phyloP scores from a whole-genome alignment of 495 filamentous ascomycete genomes.

The Trichoderma gamsii region DNA sequence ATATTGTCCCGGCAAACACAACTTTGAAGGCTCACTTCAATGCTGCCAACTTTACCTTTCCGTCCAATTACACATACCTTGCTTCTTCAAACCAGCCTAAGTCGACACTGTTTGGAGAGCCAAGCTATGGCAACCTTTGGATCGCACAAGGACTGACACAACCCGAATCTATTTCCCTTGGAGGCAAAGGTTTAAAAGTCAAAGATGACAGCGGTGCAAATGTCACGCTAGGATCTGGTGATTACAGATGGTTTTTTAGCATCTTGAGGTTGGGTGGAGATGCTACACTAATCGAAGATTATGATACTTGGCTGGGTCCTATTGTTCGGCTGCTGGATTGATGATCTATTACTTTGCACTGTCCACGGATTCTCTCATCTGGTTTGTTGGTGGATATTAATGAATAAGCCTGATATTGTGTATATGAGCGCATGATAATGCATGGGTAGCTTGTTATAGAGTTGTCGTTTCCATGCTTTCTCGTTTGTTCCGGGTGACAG shows the following conservation, averaged over 20 bases:
- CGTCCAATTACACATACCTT: background rate
- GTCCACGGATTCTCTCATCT: no score
- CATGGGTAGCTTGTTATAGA: no score
- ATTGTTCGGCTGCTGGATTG: background rate
- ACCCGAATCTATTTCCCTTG: background rate
- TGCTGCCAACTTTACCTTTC: background rate
- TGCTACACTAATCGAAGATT: background rate
- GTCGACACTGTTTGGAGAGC: background rate
- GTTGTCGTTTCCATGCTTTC: no score
- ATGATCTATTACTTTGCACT: background rate
- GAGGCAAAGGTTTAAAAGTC: background rate
- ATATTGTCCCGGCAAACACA: background rate
- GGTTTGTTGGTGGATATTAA: no score
- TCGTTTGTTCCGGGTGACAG: no score
- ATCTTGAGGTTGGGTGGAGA: background rate
- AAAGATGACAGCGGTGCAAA: background rate
- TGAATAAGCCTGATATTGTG: no score
- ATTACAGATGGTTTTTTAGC: background rate
- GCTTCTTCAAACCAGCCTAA: background rate
- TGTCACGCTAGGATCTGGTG: background rate
- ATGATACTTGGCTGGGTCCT: background rate
- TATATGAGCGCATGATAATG: no score
- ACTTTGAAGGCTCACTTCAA: background rate
- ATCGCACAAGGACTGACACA: background rate
- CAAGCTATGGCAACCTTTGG: background rate